These are phyloP conservation scores for Brachypodium distachyon DNA, from an alignment of 202 grass and related monocot genomes.

Conservation along the genomic window DNA sequence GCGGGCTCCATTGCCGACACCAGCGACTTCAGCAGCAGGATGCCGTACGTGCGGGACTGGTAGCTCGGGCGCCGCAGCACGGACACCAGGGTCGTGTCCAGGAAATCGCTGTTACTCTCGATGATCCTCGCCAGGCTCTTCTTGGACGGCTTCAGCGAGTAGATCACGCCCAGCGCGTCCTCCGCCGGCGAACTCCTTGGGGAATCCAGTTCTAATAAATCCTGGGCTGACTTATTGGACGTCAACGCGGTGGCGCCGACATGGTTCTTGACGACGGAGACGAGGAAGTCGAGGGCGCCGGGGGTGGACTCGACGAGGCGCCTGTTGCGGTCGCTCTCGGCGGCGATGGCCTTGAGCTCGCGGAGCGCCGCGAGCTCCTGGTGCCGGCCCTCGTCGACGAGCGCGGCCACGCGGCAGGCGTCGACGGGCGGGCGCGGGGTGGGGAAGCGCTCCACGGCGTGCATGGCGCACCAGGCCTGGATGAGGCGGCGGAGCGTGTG, in stretches of 20 bases:
- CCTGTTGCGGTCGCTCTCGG: constrained; percentile 60
- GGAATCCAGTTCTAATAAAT: background rate
- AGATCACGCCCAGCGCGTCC: constrained; percentile 45
- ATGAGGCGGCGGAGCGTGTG: constrained; percentile 84
- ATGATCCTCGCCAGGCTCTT: constrained; percentile 17
- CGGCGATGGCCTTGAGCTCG: constrained; percentile 38
- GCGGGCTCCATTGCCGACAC: constrained; percentile 11
- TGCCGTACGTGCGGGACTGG: constrained; percentile 33
- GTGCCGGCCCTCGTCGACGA: constrained; percentile 21
- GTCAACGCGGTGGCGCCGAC: background rate
- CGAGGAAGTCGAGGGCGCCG: constrained; percentile 52
- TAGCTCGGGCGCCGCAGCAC: constrained; percentile 45
- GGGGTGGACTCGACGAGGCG: constrained; percentile 29
- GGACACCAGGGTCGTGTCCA: constrained; percentile 12
- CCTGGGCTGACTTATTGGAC: background rate
- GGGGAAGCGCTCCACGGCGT: constrained; percentile 69
- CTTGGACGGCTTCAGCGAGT: constrained; percentile 43
- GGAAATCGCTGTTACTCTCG: constrained; percentile 8
- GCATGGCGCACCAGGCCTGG: constrained; percentile 68
- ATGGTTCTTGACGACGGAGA: constrained; percentile 24
- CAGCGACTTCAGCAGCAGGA: constrained; percentile 39
- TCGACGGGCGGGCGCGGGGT: constrained; percentile 50
- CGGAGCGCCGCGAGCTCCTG: constrained; percentile 11
- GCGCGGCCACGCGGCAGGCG: constrained; percentile 22
- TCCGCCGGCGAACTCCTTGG: constrained; percentile 30